Conservation (phyloP, 2,329 filamentous ascomycete genomes). For the Sporothrix euskadiensis region DNA sequence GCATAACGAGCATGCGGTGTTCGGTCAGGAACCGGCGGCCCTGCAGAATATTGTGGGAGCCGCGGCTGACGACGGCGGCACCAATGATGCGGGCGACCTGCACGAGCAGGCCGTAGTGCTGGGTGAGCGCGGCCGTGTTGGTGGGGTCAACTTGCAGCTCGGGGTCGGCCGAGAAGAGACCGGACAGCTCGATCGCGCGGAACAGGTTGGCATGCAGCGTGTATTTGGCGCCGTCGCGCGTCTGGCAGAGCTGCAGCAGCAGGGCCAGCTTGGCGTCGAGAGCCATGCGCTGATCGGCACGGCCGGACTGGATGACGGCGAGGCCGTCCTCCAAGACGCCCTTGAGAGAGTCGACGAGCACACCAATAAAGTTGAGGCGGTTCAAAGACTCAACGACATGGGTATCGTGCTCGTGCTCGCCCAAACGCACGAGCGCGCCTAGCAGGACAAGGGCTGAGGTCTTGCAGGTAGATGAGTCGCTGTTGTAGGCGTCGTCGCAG, state of each 20-base stretch:
- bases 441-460: constrained; percentile 85
- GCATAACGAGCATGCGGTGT: constrained; percentile 79
- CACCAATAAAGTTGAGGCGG: constrained; percentile 84
- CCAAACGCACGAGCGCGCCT: constrained; percentile 72
- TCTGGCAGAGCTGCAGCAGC: constrained; percentile 80
- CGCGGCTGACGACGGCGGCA: constrained; percentile 76
- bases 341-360: constrained; percentile 85
- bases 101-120: constrained; percentile 82
- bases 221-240: constrained; percentile 76
- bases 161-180: constrained; percentile 86
- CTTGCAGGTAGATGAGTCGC: constrained; percentile 74
- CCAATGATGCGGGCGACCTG: constrained; percentile 79
- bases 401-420: constrained; percentile 68
- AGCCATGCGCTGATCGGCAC: constrained; percentile 52
- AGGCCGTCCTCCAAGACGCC: constrained; percentile 72
- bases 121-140: constrained; percentile 56
- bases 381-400: constrained; percentile 78
- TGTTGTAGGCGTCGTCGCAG: constrained; percentile 89
- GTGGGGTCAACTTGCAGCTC: constrained; percentile 74
- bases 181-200: constrained; percentile 73
- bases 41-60: constrained; percentile 78
- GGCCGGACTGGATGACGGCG: constrained; percentile 43
- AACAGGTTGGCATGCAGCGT: constrained; percentile 91
- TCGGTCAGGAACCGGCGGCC: constrained; percentile 78
- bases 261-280: constrained; percentile 75